Percentiles rank a stretch among this genome's conserved stretches.
Conservation (phyloP, 2,329 filamentous ascomycete species). For the Clonostachys sp. region DNA sequence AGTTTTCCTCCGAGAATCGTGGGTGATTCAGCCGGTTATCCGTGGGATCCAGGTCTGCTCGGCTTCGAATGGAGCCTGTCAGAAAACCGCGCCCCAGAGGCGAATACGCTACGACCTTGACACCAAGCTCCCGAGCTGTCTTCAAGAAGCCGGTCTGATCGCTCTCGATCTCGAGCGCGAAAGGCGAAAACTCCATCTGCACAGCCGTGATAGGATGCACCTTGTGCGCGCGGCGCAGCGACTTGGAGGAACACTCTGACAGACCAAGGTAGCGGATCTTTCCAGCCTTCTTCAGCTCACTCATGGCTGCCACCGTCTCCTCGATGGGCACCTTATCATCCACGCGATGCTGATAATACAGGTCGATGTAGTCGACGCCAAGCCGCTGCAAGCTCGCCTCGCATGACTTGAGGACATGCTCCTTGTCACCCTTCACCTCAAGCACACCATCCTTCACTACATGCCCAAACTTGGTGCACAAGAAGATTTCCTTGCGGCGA, state of each 20-base stretch:
- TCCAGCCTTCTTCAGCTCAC: slow-evolving; percentile 37
- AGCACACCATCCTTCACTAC: background rate
- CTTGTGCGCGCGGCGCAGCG: slow-evolving; percentile 43
- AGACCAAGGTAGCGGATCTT: slow-evolving; percentile 52
- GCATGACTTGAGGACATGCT: slow-evolving; percentile 11
- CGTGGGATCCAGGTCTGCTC: background rate
- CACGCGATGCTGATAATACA: slow-evolving; percentile 17
- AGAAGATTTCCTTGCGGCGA: slow-evolving; percentile 38
- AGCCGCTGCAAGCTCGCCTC: slow-evolving; percentile 32
- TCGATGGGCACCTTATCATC: slow-evolving; percentile 28
- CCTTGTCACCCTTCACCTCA: slow-evolving; percentile 4
- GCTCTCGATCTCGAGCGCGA: slow-evolving; percentile 52
- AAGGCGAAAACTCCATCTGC: slow-evolving; percentile 50
- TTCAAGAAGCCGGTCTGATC: slow-evolving; percentile 35
- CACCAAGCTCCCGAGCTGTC: slow-evolving; percentile 48
- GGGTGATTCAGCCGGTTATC: background rate
- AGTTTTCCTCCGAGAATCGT: slow-evolving; percentile 2
- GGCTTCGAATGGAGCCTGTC: slow-evolving; percentile 12
- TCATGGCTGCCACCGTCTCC: slow-evolving; percentile 41
- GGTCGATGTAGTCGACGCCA: slow-evolving; percentile 43
- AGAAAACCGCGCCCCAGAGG: slow-evolving; percentile 54
- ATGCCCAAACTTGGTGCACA: slow-evolving; percentile 26
- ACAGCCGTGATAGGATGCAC: slow-evolving; percentile 44
- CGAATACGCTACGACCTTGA: slow-evolving; percentile 48
- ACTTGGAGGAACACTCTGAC: slow-evolving; percentile 36